Conservation (phyloP, 495 filamentous ascomycete species). For the Thozetella sp. region DNA sequence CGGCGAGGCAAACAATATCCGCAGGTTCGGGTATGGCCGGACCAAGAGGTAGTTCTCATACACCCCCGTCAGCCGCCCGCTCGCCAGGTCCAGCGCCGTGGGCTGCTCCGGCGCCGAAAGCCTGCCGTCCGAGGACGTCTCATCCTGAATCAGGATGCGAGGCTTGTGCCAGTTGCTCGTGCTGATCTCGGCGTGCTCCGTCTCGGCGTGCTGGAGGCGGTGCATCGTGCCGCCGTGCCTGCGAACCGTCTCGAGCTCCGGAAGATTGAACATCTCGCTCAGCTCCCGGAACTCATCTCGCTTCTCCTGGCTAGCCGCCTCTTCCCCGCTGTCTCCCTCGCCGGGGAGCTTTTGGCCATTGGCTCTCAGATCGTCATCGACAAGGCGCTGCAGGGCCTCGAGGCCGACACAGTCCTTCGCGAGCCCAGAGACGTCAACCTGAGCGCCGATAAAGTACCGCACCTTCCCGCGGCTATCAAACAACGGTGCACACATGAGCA, state of each 20-base stretch:
- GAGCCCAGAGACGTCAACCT: slow-evolving; percentile 63
- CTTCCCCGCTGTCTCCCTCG: slow-evolving; percentile 9
- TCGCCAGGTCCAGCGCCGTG: slow-evolving; percentile 7
- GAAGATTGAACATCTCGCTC: slow-evolving; percentile 62
- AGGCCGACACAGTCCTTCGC: slow-evolving; percentile 58
- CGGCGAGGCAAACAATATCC: slow-evolving; percentile 68
- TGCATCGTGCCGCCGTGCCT: slow-evolving; percentile 58
- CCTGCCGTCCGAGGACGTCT: slow-evolving; percentile 3
- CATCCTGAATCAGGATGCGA: slow-evolving; percentile 38
- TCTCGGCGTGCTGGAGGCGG: slow-evolving; percentile 46
- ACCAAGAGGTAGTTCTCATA: slow-evolving; percentile 64
- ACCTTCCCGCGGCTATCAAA: slow-evolving; percentile 60
- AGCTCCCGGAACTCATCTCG: slow-evolving; percentile 52
- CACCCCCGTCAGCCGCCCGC: slow-evolving; percentile 37
- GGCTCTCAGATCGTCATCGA: slow-evolving; percentile 25
- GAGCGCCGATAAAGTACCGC: slow-evolving; percentile 64
- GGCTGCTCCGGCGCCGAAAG: background rate
- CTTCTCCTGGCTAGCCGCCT: slow-evolving; percentile 18
- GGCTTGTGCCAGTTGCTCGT: slow-evolving; percentile 29
- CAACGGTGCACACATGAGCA: slow-evolving; percentile 64
- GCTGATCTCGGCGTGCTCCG: slow-evolving; percentile 21
- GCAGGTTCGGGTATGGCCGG: slow-evolving; percentile 60
- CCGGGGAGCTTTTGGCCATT: slow-evolving; percentile 13
- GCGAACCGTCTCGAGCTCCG: slow-evolving; percentile 59
- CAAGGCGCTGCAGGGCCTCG: slow-evolving; percentile 51